Evolutionary conservation across 176 grass and related monocot species (phyloP).

Genomic region (Rhynchospora tenuis): DNA sequence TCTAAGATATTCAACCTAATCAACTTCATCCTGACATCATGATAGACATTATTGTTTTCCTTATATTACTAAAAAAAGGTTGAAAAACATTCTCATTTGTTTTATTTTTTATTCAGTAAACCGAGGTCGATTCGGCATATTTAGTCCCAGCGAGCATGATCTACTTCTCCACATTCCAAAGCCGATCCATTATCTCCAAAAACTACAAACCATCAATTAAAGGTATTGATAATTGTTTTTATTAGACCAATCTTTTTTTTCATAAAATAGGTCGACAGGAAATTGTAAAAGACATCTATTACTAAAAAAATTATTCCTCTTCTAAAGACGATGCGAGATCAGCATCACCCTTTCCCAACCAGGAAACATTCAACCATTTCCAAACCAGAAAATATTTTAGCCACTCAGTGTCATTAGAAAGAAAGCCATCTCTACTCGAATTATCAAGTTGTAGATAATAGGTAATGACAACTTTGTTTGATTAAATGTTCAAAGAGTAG

Average conservation of each 20-base stretch:
- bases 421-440: slow-evolving; percentile 66
- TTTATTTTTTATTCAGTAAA: slow-evolving; percentile 48
- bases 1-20: not conserved
- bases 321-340: slow-evolving; percentile 51
- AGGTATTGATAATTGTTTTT: not conserved
- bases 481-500: not conserved
- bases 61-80: not conserved
- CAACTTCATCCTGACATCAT: not conserved
- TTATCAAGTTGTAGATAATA: slow-evolving; percentile 56
- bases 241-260: not conserved
- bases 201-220: slow-evolving; percentile 22
- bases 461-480: slow-evolving; percentile 29
- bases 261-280: not conserved
- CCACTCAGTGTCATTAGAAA: slow-evolving; percentile 53
- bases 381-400: slow-evolving; percentile 29
- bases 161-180: slow-evolving; percentile 45
- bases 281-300: not conserved
- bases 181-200: slow-evolving; percentile 24
- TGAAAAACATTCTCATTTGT: not conserved
- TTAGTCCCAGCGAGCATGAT: slow-evolving; percentile 55
- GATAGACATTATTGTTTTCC: not conserved
- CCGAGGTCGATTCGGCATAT: slow-evolving; percentile 33
- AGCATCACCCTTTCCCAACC: slow-evolving; percentile 28
- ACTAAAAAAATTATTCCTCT: not conserved
- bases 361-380: slow-evolving; percentile 34